phyloP scores from a whole-genome alignment of 23 red algal genomes.

The Gracilaria vermiculophylla region DNA sequence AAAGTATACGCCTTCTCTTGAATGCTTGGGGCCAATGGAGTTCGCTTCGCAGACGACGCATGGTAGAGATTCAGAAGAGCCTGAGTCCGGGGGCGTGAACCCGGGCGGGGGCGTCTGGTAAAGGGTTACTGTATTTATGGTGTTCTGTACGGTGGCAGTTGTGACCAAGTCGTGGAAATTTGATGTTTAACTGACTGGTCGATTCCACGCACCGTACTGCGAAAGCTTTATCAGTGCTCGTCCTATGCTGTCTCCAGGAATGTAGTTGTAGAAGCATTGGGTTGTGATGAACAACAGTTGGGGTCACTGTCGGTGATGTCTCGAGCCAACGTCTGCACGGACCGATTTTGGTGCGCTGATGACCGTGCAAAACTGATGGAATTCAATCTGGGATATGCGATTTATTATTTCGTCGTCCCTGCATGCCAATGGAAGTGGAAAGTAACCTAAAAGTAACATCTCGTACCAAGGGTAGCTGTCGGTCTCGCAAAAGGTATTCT shows the following conservation, averaged over 20 bases:
- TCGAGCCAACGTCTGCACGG: background rate
- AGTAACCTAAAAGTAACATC: too few relatives aligned
- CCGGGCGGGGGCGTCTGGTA: background rate
- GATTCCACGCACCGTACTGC: background rate
- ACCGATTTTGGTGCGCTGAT: background rate
- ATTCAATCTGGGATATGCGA: background rate
- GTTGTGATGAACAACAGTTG: background rate
- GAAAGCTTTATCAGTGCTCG: background rate
- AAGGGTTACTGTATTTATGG: too few relatives aligned
- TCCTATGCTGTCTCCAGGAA: background rate
- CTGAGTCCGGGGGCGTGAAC: background rate
- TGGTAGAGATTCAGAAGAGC: background rate
- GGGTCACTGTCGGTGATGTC: background rate
- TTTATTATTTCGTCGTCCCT: background rate
- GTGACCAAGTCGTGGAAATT: background rate
- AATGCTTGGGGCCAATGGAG: background rate
- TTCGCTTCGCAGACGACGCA: background rate
- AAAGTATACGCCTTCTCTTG: background rate
- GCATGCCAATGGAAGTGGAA: too few relatives aligned
- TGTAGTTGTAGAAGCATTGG: background rate
- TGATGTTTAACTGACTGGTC: background rate
- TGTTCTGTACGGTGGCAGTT: background rate
- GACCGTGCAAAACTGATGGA: background rate
- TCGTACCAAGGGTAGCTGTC: background rate
- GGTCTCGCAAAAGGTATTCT: background rate